These are phyloP conservation scores for Pythium vanterpoolii DNA, from an alignment of 352 stramenopile genomes.

Conservation along the genomic window DNA sequence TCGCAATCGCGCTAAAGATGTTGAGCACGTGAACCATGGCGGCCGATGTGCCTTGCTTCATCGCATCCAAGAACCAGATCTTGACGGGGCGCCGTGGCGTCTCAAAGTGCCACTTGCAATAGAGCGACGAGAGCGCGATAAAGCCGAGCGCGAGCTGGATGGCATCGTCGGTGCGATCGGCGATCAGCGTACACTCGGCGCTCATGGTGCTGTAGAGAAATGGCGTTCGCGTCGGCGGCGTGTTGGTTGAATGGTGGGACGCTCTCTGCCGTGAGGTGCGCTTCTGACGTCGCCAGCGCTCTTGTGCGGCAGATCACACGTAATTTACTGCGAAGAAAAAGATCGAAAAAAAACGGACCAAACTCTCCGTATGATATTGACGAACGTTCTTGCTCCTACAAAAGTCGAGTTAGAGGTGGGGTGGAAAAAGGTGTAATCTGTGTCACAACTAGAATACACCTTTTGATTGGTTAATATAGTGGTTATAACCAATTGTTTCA, in stretches of 20 bases:
- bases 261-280: not conserved
- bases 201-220: constrained; percentile 13
- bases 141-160: constrained; percentile 77
- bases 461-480: no score
- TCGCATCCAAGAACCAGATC: constrained; percentile 83
- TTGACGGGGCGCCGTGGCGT: constrained; percentile 47
- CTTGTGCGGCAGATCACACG: no score
- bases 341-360: no score
- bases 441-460: no score
- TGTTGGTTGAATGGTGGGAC: not conserved
- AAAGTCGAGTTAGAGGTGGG: no score
- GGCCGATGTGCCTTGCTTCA: constrained; percentile 79
- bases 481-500: no score
- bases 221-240: constrained; percentile 4
- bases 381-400: no score
- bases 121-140: constrained; percentile 73
- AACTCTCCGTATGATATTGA: no score
- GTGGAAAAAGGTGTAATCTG: no score
- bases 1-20: constrained; percentile 72
- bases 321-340: no score
- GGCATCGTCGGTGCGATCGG: constrained; percentile 63
- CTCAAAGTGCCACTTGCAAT: constrained; percentile 77
- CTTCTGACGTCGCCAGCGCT: no score
- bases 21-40: constrained; percentile 81
- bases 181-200: constrained; percentile 62